phyloP scores from a whole-genome alignment of 495 filamentous ascomycete species.

The Xylaria flabelliformis region DNA sequence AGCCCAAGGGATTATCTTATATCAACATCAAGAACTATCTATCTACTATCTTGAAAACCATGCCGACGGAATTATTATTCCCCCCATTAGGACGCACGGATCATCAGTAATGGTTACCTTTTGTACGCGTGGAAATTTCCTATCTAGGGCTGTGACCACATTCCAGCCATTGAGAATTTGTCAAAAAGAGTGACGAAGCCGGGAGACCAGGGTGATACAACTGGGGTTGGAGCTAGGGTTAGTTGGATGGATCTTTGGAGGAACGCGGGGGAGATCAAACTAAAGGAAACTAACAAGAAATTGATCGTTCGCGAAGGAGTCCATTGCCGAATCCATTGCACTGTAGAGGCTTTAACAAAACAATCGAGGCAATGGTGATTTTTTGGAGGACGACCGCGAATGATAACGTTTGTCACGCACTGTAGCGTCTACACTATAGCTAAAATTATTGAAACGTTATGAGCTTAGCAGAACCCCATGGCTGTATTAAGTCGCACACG shows the following conservation, averaged over 20 bases:
- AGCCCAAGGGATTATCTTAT: constrained; percentile 3
- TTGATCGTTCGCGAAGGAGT: background rate
- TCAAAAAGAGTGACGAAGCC: background rate
- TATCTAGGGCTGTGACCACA: background rate
- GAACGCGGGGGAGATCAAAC: constrained; percentile 14
- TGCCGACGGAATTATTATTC: background rate
- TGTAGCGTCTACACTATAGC: constrained; percentile 5
- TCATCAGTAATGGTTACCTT: background rate
- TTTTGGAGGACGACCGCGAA: background rate
- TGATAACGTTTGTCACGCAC: background rate
- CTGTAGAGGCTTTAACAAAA: background rate
- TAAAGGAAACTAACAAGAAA: background rate
- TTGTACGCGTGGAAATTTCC: constrained; percentile 4
- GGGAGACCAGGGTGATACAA: background rate
- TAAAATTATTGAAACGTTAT: background rate
- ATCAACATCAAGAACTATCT: background rate
- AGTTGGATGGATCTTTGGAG: constrained; percentile 8
- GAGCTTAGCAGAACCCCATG: constrained; percentile 2
- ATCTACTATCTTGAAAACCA: background rate
- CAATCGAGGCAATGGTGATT: background rate
- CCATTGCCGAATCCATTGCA: background rate
- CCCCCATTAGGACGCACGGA: background rate
- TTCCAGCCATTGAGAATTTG: constrained; percentile 7
- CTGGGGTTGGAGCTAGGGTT: background rate
- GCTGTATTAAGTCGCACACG: background rate